These are phyloP conservation scores for Plectosphaerella plurivora DNA, from an alignment of 2,329 filamentous ascomycete species.

Conservation along the genomic window DNA sequence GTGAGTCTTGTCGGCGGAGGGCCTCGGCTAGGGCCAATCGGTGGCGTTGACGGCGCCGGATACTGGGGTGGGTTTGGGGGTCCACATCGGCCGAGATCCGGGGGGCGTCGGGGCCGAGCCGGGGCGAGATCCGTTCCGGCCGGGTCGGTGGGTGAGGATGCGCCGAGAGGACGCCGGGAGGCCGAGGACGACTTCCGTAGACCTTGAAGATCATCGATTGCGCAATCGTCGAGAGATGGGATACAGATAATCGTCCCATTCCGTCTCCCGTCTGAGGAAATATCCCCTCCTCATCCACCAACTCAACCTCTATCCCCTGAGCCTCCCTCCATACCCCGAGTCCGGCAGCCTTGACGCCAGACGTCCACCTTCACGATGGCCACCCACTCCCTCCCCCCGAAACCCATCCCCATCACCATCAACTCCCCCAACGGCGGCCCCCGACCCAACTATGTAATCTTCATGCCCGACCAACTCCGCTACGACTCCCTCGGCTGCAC, in stretches of 20 bases:
- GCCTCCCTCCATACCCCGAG: conserved; percentile 13
- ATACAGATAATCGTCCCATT: not conserved
- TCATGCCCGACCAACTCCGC: conserved; percentile 44
- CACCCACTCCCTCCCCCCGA: conserved; percentile 5
- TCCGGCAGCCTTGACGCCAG: too few species aligned
- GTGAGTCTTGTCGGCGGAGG: not conserved
- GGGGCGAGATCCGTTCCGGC: not conserved
- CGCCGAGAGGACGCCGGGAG: not conserved
- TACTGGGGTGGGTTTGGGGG: not conserved
- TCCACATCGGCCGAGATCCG: not conserved
- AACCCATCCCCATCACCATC: conserved; percentile 16
- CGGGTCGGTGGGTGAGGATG: not conserved
- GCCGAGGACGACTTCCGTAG: not conserved
- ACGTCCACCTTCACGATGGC: not conserved
- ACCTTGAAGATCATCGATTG: not conserved
- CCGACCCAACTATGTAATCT: conserved; percentile 33
- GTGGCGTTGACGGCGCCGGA: not conserved
- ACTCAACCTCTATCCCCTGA: not conserved
- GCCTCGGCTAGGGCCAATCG: not conserved
- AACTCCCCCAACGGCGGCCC: conserved; percentile 20
- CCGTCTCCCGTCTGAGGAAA: not conserved
- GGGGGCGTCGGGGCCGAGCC: not conserved
- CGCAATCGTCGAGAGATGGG: not conserved
- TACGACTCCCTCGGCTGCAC: conserved; percentile 36
- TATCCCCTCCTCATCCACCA: not conserved